Conservation (phyloP, 2,329 filamentous ascomycete species). For the Periconia macrospinosa region DNA sequence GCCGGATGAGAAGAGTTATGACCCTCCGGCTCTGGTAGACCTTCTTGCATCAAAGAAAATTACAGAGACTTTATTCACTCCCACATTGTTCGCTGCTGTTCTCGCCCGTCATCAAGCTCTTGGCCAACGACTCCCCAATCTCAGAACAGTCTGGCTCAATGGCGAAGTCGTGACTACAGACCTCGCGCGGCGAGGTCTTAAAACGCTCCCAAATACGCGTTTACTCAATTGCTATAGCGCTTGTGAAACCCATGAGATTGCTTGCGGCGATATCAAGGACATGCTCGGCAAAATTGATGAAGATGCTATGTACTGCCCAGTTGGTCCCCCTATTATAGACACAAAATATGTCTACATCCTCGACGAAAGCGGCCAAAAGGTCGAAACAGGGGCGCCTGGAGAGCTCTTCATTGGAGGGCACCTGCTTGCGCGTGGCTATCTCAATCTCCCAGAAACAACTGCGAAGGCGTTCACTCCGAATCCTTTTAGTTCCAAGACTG, state of each 20-base stretch:
- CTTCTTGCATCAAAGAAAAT: slow-evolving; percentile 66
- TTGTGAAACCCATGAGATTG: slow-evolving; percentile 79
- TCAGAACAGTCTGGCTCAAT: slow-evolving; percentile 77
- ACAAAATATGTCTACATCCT: slow-evolving; percentile 72
- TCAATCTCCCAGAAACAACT: slow-evolving; percentile 78
- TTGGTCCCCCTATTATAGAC: slow-evolving; percentile 68
- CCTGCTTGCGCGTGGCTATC: slow-evolving; percentile 73
- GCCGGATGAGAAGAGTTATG: slow-evolving; percentile 76
- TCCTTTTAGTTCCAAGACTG: slow-evolving; percentile 61
- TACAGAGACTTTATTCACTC: slow-evolving; percentile 83
- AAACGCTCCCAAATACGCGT: slow-evolving; percentile 68
- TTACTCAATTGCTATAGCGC: slow-evolving; percentile 81
- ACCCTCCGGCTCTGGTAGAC: slow-evolving; percentile 73
- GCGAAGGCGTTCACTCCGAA: slow-evolving; percentile 71
- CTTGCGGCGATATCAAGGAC: slow-evolving; percentile 72
- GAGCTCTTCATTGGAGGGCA: slow-evolving; percentile 77
- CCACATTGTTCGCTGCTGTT: slow-evolving; percentile 74
- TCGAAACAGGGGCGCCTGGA: slow-evolving; percentile 63
- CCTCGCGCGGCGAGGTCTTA: slow-evolving; percentile 68
- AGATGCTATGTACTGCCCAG: slow-evolving; percentile 70
- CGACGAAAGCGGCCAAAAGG: slow-evolving; percentile 66
- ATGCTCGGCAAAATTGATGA: slow-evolving; percentile 61
- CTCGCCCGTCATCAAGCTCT: slow-evolving; percentile 70
- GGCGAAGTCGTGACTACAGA: slow-evolving; percentile 82
- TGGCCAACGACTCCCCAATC: slow-evolving; percentile 62